Evolutionary conservation across 306 rosid genomes (phyloP).

Genomic region (Fragaria vesca): DNA sequence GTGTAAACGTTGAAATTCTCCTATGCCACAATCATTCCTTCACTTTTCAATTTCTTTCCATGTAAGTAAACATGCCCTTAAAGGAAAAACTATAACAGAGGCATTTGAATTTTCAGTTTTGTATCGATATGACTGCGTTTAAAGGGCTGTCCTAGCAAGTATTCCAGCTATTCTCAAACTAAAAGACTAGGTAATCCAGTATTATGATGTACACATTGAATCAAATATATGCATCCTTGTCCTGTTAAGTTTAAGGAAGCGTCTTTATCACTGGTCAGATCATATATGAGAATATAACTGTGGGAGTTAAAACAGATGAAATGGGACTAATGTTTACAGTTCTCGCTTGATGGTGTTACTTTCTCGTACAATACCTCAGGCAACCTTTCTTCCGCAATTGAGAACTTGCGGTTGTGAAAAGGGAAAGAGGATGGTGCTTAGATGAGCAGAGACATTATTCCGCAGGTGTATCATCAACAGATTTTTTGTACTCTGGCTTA

Average conservation of each 20-base stretch:
- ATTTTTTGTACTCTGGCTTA: conserved; percentile 96
- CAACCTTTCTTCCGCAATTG: not conserved
- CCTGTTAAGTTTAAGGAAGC: not conserved
- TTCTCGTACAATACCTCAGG: not conserved
- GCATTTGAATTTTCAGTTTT: not conserved
- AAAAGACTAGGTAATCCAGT: not conserved
- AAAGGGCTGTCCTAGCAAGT: not conserved
- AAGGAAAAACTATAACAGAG: not conserved
- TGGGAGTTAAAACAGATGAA: not conserved
- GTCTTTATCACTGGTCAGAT: not conserved
- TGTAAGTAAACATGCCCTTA: no score
- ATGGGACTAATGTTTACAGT: not conserved
- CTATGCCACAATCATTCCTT: no score
- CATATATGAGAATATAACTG: conserved; percentile 1
- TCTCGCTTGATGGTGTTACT: not conserved
- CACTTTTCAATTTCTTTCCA: no score
- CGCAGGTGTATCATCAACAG: conserved; percentile 69
- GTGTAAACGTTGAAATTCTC: no score
- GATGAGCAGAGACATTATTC: conserved; percentile 38
- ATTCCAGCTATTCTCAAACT: not conserved
- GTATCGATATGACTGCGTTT: not conserved
- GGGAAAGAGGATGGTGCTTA: conserved; percentile 6
- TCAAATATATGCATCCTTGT: not conserved
- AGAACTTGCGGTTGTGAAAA: conserved; percentile 6
- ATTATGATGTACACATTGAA: not conserved